These are phyloP conservation scores for Tothia fuscella DNA, from an alignment of 2,329 filamentous ascomycete genomes.

Conservation along the genomic window DNA sequence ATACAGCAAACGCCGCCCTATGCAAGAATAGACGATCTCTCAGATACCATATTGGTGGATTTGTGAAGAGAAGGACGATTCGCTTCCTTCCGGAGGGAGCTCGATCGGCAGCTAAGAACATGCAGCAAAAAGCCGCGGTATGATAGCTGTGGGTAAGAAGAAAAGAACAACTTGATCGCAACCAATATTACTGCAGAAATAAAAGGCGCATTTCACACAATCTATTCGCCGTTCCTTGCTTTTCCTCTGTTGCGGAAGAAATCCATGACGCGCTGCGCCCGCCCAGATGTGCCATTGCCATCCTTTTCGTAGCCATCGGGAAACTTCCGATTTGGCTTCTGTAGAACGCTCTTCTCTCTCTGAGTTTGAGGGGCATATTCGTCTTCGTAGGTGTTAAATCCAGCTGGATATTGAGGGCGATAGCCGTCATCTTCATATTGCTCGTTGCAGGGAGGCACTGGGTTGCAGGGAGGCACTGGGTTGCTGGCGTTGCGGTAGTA, in stretches of 20 bases:
- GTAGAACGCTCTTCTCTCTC: slow-evolving; percentile 8
- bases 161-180: too few species aligned
- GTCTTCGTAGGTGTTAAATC: slow-evolving; percentile 5
- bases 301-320: slow-evolving; percentile 6
- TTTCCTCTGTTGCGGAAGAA: slow-evolving; percentile 85
- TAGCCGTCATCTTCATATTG: slow-evolving; percentile 1
- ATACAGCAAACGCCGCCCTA: slow-evolving; percentile 6
- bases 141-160: too few species aligned
- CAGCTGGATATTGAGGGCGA: slow-evolving; percentile 7
- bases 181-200: too few species aligned
- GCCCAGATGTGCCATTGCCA: background rate
- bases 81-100: too few species aligned
- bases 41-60: too few species aligned
- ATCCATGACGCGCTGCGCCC: slow-evolving; percentile 52
- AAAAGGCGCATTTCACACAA: too few species aligned
- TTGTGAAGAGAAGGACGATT: too few species aligned
- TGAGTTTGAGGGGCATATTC: background rate
- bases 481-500: slow-evolving; percentile 6
- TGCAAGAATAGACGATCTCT: too few species aligned
- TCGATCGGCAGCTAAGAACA: too few species aligned
- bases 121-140: too few species aligned
- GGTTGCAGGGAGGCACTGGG: background rate
- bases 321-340: slow-evolving; percentile 7
- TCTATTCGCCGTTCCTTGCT: slow-evolving; percentile 36
- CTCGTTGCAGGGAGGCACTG: background rate